A percentile compares a stretch with the other conserved stretches of the same genome.
Evolutionary conservation across 352 stramenopile genomes (phyloP).

Genomic region (Phytophthora hibernalis): DNA sequence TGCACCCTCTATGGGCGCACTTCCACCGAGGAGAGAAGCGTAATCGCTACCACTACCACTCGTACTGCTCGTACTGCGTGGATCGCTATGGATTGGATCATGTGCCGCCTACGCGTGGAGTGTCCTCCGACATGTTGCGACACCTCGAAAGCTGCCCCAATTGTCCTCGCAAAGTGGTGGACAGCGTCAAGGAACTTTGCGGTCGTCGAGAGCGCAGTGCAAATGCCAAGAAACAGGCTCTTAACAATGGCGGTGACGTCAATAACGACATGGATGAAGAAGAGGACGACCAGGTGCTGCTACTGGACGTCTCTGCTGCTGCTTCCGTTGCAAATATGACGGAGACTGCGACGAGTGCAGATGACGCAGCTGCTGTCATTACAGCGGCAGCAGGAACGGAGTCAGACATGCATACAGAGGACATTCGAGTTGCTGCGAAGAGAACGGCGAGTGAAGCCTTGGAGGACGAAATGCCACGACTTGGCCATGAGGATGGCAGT

Average conservation of each 20-base stretch:
- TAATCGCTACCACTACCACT: slow-evolving; percentile 88
- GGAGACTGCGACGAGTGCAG: slow-evolving; percentile 6
- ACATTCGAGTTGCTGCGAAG: slow-evolving; percentile 11
- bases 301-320: slow-evolving; percentile 18
- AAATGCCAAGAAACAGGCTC: slow-evolving; percentile 31
- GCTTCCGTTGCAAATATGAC: neutral
- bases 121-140: slow-evolving; percentile 84
- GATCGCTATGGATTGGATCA: slow-evolving; percentile 58
- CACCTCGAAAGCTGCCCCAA: slow-evolving; percentile 78
- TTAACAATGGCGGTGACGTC: neutral
- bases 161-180: slow-evolving; percentile 71
- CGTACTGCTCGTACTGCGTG: slow-evolving; percentile 85
- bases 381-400: neutral
- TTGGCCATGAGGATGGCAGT: slow-evolving; percentile 6
- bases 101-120: slow-evolving; percentile 73
- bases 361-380: slow-evolving; percentile 14
- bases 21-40: slow-evolving; percentile 88
- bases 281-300: slow-evolving; percentile 35
- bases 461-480: slow-evolving; percentile 12
- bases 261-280: neutral
- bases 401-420: neutral
- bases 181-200: slow-evolving; percentile 68
- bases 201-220: slow-evolving; percentile 47
- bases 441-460: slow-evolving; percentile 29
- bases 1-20: slow-evolving; percentile 81